Base-by-base conservation (phyloP, 768 basidiomycete genomes). In the Leccinum olivaceopallidum region DNA sequence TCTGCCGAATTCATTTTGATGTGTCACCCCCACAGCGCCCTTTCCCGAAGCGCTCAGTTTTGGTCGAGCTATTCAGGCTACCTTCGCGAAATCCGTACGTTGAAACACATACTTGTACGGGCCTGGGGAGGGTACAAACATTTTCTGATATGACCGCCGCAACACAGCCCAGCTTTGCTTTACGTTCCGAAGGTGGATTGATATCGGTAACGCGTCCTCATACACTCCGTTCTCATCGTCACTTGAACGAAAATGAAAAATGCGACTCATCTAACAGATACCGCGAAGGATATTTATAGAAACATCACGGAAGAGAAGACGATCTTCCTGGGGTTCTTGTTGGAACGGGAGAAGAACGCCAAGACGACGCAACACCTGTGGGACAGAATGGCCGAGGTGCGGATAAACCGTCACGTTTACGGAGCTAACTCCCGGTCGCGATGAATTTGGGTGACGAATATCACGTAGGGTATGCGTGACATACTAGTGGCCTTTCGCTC, bases 51-150 rank as follows among this genome's bases (percentile, higher is more conserved):
- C 68, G 84, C 90, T 8, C 90, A 92, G 67, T 88, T 86, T 67
- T 92, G 90, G 90, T 90, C 90, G 4, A 90, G 88, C 59, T 92
- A 91, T 72, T 92, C 90, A 3, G 90, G 90, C 0, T 91, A 92
- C 73, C 78, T 92, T 55, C 83, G 90, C 49, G 89, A 92, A 79
- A 80, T 89, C 59, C 83, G 90, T 89, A 69, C 71, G 89, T 84
- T 58, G 63, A 63, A 63, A 66, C 58, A 26, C 42, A n/a, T 53
- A 1, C n/a, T 22, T 34, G 50, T n/a, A 18, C 3, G 3, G 50
- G 16, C 18, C 6, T 26, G 18, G 14, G 16, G 24, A 18, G 50
- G 50, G 16, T 18, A 6, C 14, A 10, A 4, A 8, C 18, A 26
- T 51, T 51, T 51, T 51, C 50, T 51, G 28, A 51, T 51, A 37